Percentiles rank a stretch among this genome's conserved stretches.
These are phyloP conservation scores for Cornus suecica DNA, from an alignment of 148 eudicot species.

Conservation along the genomic window DNA sequence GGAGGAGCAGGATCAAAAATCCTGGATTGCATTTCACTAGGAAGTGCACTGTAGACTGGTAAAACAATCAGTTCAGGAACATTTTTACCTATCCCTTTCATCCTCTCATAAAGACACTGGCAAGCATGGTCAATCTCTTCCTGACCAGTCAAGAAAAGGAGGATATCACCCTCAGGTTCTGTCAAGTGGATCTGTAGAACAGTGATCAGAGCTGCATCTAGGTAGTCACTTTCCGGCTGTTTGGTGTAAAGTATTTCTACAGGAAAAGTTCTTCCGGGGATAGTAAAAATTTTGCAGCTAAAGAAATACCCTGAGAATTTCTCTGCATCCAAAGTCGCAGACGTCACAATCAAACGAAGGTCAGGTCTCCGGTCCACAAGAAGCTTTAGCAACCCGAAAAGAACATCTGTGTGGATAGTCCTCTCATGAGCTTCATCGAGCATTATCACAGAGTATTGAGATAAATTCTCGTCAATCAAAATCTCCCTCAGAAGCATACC, in stretches of 20 bases:
- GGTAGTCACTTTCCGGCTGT: conserved; percentile 80
- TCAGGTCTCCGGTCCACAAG: conserved; percentile 77
- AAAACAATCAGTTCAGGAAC: conserved; percentile 86
- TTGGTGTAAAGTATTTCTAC: conserved; percentile 83
- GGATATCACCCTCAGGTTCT: conserved; percentile 90
- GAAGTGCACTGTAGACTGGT: conserved; percentile 94
- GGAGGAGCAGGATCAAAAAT: conserved; percentile 94
- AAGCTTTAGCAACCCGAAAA: conserved; percentile 75
- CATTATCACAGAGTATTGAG: conserved; percentile 86
- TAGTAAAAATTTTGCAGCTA: conserved; percentile 76
- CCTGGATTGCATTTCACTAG: conserved; percentile 94
- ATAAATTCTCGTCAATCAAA: conserved; percentile 67
- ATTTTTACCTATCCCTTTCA: conserved; percentile 80
- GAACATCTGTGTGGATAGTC: conserved; percentile 89
- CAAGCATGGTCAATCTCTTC: conserved; percentile 96
- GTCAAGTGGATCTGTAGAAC: conserved; percentile 88
- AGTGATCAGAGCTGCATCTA: conserved; percentile 79
- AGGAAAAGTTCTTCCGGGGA: conserved; percentile 88
- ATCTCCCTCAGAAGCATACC: conserved; percentile 94
- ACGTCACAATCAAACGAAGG: conserved; percentile 81
- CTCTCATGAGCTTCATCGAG: conserved; percentile 99
- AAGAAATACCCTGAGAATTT: conserved; percentile 88
- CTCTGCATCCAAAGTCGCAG: conserved; percentile 92
- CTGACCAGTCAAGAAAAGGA: conserved; percentile 88
- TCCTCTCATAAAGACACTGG: conserved; percentile 80